phyloP scores from a whole-genome alignment of 2,329 filamentous ascomycete species.

The Neodidymelliopsis sp. region DNA sequence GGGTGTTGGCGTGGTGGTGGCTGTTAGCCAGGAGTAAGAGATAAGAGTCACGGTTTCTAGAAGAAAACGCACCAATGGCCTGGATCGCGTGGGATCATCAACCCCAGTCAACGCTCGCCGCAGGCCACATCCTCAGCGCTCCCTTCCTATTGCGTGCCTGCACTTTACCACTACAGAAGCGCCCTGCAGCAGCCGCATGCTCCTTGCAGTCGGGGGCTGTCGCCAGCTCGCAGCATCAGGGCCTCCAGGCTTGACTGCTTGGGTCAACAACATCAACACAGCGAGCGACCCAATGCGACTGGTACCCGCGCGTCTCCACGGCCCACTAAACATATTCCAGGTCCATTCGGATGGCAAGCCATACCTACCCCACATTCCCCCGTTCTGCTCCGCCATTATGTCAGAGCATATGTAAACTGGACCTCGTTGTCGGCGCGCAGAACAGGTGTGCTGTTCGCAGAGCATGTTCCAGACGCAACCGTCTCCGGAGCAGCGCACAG shows the following conservation, averaged over 20 bases:
- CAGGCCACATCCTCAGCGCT: conserved; percentile 19
- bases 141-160: conserved; percentile 26
- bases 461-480: conserved; percentile 14
- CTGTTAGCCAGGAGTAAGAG: conserved; percentile 33
- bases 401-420: conserved; percentile 22
- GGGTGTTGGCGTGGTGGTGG: conserved; percentile 23
- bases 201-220: conserved; percentile 19
- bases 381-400: conserved; percentile 27
- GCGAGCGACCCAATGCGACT: conserved; percentile 3
- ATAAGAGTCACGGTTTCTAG: conserved; percentile 32
- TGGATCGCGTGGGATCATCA: conserved; percentile 22
- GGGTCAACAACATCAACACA: conserved; percentile 1
- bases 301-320: conserved; percentile 23
- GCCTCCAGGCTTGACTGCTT: background rate
- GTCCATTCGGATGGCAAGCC: conserved; percentile 17
- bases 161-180: conserved; percentile 5
- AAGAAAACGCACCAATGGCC: conserved; percentile 26
- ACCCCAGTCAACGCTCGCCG: conserved; percentile 18
- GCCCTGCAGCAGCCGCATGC: conserved; percentile 26
- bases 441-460: background rate
- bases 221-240: background rate
- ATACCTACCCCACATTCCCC: conserved; percentile 26
- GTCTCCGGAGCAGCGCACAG: conserved; percentile 6
- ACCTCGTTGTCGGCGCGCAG: background rate
- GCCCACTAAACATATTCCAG: conserved; percentile 10